Conservation (phyloP, 306 rosid genomes). For the Vigna unguiculata region DNA sequence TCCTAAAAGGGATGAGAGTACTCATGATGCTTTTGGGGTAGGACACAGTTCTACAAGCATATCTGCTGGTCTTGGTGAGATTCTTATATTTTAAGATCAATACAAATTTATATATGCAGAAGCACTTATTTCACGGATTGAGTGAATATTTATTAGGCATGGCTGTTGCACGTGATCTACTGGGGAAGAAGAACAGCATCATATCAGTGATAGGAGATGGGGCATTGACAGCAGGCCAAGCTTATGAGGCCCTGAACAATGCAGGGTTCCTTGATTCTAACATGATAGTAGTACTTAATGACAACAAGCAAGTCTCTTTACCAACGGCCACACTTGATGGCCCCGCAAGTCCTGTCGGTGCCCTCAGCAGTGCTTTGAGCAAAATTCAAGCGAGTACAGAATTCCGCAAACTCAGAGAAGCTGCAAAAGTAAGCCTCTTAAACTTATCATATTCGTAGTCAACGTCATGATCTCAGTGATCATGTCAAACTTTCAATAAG, state of each 20-base stretch:
- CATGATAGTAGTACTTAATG: slow-evolving; percentile 84
- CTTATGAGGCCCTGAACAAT: slow-evolving; percentile 96
- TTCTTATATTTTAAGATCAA: slow-evolving; percentile 23
- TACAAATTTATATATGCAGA: background rate
- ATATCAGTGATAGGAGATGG: slow-evolving; percentile 97
- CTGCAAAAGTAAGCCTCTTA: slow-evolving; percentile 72
- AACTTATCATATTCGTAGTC: background rate
- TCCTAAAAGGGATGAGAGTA: slow-evolving; percentile 92
- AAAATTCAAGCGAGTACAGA: slow-evolving; percentile 86
- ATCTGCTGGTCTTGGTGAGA: slow-evolving; percentile 91
- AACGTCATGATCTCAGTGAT: too few species aligned
- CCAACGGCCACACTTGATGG: slow-evolving; percentile 97
- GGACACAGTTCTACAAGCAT: slow-evolving; percentile 98
- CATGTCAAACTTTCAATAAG: too few species aligned
- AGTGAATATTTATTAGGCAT: slow-evolving; percentile 66
- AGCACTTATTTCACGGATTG: background rate
- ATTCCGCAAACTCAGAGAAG: slow-evolving; percentile 82
- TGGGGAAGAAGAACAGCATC: slow-evolving; percentile 74
- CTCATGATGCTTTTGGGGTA: slow-evolving; percentile 89
- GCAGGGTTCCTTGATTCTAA: slow-evolving; percentile 87
- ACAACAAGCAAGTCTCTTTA: slow-evolving; percentile 94
- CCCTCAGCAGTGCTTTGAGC: slow-evolving; percentile 75
- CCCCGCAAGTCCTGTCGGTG: slow-evolving; percentile 95
- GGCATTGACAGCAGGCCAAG: slow-evolving; percentile 98
- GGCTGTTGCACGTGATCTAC: slow-evolving; percentile 93